phyloP scores from a whole-genome alignment of 169 alveolate genomes.

The Plasmodium adleri region DNA sequence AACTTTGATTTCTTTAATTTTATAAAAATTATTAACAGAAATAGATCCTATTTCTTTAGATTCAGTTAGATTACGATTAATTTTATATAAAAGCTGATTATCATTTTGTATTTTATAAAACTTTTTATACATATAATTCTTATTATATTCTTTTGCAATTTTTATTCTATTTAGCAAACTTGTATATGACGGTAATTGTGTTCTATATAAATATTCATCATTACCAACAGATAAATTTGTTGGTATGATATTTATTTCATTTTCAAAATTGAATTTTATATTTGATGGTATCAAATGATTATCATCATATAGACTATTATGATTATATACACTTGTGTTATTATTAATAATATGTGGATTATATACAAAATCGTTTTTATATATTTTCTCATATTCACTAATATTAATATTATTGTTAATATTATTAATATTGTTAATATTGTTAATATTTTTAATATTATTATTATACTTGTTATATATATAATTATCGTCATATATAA shows the following conservation, averaged over 20 bases:
- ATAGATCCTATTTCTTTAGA: slow-evolving; percentile 3
- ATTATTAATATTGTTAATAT: neutral
- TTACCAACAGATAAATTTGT: slow-evolving; percentile 13
- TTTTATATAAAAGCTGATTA: slow-evolving; percentile 10
- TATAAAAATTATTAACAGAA: slow-evolving; percentile 59
- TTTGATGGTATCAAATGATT: slow-evolving; percentile 18
- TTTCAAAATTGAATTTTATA: slow-evolving; percentile 9
- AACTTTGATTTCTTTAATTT: slow-evolving; percentile 80
- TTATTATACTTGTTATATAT: neutral
- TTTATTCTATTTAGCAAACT: neutral
- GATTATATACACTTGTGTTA: neutral
- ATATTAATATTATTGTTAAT: neutral
- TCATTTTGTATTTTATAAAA: slow-evolving; percentile 8
- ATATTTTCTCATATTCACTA: neutral
- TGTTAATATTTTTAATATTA: too few species aligned
- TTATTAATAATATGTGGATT: too few species aligned
- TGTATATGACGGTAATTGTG: slow-evolving; percentile 18
- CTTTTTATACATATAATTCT: slow-evolving; percentile 3
- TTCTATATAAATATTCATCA: neutral
- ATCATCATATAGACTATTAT: neutral
- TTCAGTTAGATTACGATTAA: slow-evolving; percentile 24
- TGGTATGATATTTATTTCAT: slow-evolving; percentile 32
- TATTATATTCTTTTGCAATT: slow-evolving; percentile 56
- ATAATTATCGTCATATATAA: slow-evolving; percentile 16
- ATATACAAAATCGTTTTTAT: neutral